Evolutionary conservation across 2,329 filamentous ascomycete species (phyloP), one percentile per base, ranked within the genome.

Genomic region (Raffaelea ambrosiae): DNA sequence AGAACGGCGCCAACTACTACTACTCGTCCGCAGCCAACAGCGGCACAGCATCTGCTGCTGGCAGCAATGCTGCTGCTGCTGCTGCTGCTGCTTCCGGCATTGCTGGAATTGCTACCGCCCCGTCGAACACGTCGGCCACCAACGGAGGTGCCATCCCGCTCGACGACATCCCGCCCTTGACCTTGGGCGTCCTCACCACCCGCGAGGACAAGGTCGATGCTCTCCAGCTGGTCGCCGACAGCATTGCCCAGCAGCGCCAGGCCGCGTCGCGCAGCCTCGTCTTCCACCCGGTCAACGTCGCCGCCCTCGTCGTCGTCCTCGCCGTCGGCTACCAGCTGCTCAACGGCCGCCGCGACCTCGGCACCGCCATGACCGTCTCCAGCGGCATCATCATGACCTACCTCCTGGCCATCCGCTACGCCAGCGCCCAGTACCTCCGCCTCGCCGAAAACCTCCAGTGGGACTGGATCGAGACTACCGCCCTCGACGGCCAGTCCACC

Each of bases 221-320:
- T 18, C 71, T 95, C 45, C 77, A 77, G 53, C 77, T 95, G 19
- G 74, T 95, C 36, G 84, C 88, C 51, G 87, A 91, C 65, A 88
- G 83, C 50, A 78, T 94, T 44, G 86, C 87, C 33, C 84, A 95
- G 66, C 88, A 93, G 70, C 81, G 84, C 52, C 83, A 88, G 61
- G 67, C 75, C 9, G 80, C 86, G 19, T 77, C 81, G 39, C 68
- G 70, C 47, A 68, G 77, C 53, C 68, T 93, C 50, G 70, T 86
- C 52, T 77, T 76, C 57, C 80, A 88, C 64, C 79, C 78, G 0
- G 61, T 77, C 21, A 69, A 72, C 44, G 59, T 82, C 14, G 66
- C 71, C 20, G 62, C 70, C 8, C 65, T 81, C n/a, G 59, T 66
- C 38, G 59, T 65, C 11, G 56, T 64, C 16, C 63, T 79, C 18